Base-by-base conservation (phyloP, 768 basidiomycete genomes). In the Thelephora aurantiotincta region DNA sequence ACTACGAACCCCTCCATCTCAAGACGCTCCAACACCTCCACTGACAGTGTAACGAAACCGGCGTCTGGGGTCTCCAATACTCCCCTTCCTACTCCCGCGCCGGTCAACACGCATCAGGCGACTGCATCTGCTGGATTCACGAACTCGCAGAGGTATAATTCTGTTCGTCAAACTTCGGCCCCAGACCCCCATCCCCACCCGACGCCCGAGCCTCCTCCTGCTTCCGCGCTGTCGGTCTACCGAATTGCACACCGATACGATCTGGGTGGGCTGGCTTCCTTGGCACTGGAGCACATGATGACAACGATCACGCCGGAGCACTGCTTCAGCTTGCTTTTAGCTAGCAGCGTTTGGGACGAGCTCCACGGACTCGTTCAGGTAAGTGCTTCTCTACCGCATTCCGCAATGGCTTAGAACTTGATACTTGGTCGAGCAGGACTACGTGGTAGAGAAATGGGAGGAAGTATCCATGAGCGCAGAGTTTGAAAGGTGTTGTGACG, bases 231-330 rank as follows among this genome's bases (percentile, higher is more conserved):
- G 43, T 76, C 78, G 0, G 73, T 87, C 54, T 89, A 84, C 63
- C 80, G 82, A 53, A 70, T 85, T 11, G 80, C 83, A 3, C 82
- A 89, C 63, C 71, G 82, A 45, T 89, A 87, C 61, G 65, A 65
- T 2, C 77, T 89, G 67, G 74, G 76, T 3, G 72, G 68, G 6
- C 69, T 89, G 19, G 75, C 75, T n/a, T 56, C 67, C 18, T 69
- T 86, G 19, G 82, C 84, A 6, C 60, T 82, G 48, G 80, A 82
- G 45, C 82, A 86, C 60, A 78, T 86, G 57, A 72, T 87, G 69
- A 66, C 70, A 5, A 80, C 76, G 6, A 69, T 89, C 34, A 78
- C 77, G 2, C 77, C 80, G 2, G 69, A 73, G 52, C 71, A 74
- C 3, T 75, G 79, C 54, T 84, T 86, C 61, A 74, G 78, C 0